Evolutionary conservation across 768 basidiomycete species (phyloP), one percentile per base, ranked within the genome.

Genomic region (Imleria badia): DNA sequence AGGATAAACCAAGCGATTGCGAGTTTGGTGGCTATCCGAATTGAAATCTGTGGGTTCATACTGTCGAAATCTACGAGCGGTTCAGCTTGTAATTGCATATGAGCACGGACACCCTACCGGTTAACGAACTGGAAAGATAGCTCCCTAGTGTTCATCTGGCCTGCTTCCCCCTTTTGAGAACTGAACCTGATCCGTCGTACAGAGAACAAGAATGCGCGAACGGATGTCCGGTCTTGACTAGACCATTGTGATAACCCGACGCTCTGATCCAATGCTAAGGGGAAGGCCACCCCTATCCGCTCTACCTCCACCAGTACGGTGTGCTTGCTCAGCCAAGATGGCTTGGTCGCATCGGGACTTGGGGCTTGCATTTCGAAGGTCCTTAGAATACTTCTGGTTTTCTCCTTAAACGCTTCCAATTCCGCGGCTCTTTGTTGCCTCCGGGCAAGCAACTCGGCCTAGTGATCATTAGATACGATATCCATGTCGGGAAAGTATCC

Each of bases 211-310:
- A 98, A 91, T 0, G 95, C 95, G 9, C 85, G 83, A 31, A 90
- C 80, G 31, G 82, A 72, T 10, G 70, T 59, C 17, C 68, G 71
- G 48, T 79, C 77, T 38, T 68, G 70, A 52, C 66, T 66, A 49
- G 72, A 75, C 46, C 72, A 67, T 22, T 60, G 55, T 29, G 79
- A 78, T 33, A 83, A 61, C 50, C 80, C 81, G 9, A 89, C 72
- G 26, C 82, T 79, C 56, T 79, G 77, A 50, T 84, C 80, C 49
- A 85, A 77, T 1, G 80, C 81, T 26, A 98, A 76, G 1, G 96
- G 96, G 62, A 98, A 91, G 6, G 93, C 95, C 4, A 94, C 81
- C n/a, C 94, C 94, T 34, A 98, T 78, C 60, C 87, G 84, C 29
- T 76, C 74, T 52, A 89, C 75, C 14, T 74, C 74, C 20, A 90